phyloP scores from a whole-genome alignment of 306 rosid genomes.

The Parietaria judaica region DNA sequence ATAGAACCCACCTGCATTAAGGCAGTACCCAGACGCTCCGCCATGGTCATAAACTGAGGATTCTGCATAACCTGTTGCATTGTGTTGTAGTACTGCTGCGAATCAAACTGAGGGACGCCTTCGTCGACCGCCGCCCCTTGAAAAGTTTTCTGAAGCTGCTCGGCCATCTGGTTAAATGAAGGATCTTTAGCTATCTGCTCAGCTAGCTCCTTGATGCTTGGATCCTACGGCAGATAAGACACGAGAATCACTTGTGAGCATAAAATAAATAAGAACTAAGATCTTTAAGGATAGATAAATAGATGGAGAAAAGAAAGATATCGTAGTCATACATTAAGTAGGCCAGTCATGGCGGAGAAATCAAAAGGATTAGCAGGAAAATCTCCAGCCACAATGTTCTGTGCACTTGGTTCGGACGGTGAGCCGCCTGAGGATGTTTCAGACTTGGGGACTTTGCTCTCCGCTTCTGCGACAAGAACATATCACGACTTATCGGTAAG shows the following conservation, averaged over 20 bases:
- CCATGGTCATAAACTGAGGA: slow-evolving; percentile 96
- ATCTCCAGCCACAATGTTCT: slow-evolving; percentile 24
- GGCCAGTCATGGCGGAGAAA: slow-evolving; percentile 86
- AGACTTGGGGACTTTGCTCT: slow-evolving; percentile 36
- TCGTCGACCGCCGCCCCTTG: slow-evolving; percentile 59
- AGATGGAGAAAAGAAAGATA: neutral
- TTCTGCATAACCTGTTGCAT: slow-evolving; percentile 99
- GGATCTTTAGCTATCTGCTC: slow-evolving; percentile 97
- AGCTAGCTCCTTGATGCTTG: slow-evolving; percentile 92
- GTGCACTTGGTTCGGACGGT: slow-evolving; percentile 38
- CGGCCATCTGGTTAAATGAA: slow-evolving; percentile 95
- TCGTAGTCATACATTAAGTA: slow-evolving; percentile 64
- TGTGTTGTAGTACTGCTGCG: slow-evolving; percentile 69
- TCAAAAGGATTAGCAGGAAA: slow-evolving; percentile 71
- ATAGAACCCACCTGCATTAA: slow-evolving; percentile 71
- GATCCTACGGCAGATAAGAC: slow-evolving; percentile 52
- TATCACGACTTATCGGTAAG: slow-evolving; percentile 11
- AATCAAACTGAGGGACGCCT: slow-evolving; percentile 70
- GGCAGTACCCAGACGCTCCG: slow-evolving; percentile 89
- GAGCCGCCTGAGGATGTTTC: slow-evolving; percentile 49
- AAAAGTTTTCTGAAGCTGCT: slow-evolving; percentile 88
- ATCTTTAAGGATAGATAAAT: neutral
- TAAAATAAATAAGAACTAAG: neutral
- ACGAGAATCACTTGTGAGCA: slow-evolving; percentile 15
- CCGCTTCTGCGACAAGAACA: slow-evolving; percentile 39